Conservation (phyloP, 352 stramenopile species). For the Albugo laibachii region DNA sequence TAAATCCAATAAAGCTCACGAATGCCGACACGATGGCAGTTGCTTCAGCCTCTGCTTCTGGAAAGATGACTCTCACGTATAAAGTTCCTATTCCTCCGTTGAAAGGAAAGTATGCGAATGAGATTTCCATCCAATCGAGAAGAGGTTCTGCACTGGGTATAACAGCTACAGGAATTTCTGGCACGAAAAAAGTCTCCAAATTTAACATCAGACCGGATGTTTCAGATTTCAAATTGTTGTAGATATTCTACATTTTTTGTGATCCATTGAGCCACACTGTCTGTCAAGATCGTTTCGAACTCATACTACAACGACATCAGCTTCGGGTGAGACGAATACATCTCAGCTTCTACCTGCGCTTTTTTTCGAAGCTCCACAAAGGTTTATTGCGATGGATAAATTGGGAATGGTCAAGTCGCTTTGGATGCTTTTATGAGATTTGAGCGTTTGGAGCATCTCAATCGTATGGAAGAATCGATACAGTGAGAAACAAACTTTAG, state of each 20-base stretch:
- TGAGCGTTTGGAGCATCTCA: conserved; percentile 30
- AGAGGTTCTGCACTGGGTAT: conserved; percentile 6
- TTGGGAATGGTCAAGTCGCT: conserved; percentile 19
- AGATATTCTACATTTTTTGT: conserved; percentile 69
- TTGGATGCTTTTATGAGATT: conserved; percentile 66
- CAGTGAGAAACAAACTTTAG: conserved; percentile 22
- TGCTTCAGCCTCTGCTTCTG: too few species aligned
- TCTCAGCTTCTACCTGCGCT: conserved; percentile 2
- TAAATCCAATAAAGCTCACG: too few species aligned
- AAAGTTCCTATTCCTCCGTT: conserved; percentile 29
- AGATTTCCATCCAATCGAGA: conserved; percentile 7
- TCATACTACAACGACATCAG: conserved; percentile 40
- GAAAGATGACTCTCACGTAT: conserved; percentile 27
- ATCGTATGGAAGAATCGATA: conserved; percentile 26
- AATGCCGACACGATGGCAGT: too few species aligned
- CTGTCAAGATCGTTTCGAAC: conserved; percentile 28
- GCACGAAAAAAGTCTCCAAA: conserved; percentile 19
- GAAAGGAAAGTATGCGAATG: conserved; percentile 11
- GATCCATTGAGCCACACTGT: conserved; percentile 35
- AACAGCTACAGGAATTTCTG: conserved; percentile 5
- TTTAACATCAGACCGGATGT: conserved; percentile 56
- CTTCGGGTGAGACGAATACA: conserved; percentile 28
- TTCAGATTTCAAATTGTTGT: conserved; percentile 66
- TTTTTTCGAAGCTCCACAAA: conserved; percentile 18
- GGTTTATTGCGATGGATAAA: conserved; percentile 37